A percentile compares a stretch with the other conserved stretches of the same genome.
Conservation (phyloP, 345 rosid genomes). For the Mangifera indica region DNA sequence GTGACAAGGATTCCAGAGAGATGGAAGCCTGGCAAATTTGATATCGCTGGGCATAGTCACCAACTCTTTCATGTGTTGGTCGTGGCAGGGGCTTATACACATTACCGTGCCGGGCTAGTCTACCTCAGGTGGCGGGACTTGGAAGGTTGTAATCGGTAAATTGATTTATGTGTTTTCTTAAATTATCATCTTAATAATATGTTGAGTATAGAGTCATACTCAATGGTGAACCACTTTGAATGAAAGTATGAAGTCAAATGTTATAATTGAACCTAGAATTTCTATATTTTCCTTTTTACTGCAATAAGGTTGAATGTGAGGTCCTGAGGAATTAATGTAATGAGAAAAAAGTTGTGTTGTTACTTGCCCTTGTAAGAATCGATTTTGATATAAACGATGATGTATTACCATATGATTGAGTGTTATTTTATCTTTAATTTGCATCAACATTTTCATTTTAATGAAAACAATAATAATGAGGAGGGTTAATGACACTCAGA, state of each 20-base stretch:
- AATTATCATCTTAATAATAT: background rate
- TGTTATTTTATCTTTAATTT: no score
- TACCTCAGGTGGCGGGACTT: constrained; percentile 30
- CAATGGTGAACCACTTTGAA: background rate
- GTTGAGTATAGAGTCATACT: background rate
- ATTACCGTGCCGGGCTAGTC: constrained; percentile 23
- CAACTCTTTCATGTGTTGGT: constrained; percentile 31
- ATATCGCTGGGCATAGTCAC: constrained; percentile 34
- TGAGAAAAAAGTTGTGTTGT: background rate
- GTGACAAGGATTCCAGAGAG: constrained; percentile 21
- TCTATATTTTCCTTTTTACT: background rate
- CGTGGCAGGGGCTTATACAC: constrained; percentile 29
- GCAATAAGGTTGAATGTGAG: constrained; percentile 4
- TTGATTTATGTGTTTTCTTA: background rate
- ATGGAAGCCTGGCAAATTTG: constrained; percentile 33
- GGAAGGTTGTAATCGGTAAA: constrained; percentile 13
- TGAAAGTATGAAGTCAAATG: background rate
- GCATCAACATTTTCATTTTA: no score
- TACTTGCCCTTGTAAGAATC: no score
- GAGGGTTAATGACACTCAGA: no score
- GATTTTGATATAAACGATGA: no score
- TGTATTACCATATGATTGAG: no score
- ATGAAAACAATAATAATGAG: no score
- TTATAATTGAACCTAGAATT: constrained; percentile 2
- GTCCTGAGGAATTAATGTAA: background rate